Conservation (phyloP, 768 basidiomycete species). For the Sarcomyxa edulis region DNA sequence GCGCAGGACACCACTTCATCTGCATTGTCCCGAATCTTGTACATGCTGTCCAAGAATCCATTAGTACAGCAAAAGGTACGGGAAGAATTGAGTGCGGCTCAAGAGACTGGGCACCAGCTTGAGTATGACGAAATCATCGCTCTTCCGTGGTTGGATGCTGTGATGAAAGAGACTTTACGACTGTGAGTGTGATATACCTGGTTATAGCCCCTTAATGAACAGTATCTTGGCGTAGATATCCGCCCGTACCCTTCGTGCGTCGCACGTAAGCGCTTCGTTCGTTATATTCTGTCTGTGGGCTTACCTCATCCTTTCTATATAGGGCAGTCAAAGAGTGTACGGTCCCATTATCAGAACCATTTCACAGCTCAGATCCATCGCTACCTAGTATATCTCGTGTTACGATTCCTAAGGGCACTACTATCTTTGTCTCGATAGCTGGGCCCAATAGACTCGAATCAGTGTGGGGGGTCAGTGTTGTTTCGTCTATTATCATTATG, state of each 20-base stretch:
- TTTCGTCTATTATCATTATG: neutral
- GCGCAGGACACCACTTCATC: conserved; percentile 47
- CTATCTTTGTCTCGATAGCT: conserved; percentile 41
- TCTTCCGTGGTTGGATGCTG: conserved; percentile 38
- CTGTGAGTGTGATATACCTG: conserved; percentile 27
- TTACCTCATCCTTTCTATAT: neutral
- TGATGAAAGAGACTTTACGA: conserved; percentile 42
- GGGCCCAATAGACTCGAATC: conserved; percentile 42
- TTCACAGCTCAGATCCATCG: no score
- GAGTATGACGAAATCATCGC: conserved; percentile 30
- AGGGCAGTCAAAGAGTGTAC: conserved; percentile 39
- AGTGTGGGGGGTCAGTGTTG: conserved; percentile 42
- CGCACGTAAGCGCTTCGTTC: conserved; percentile 28
- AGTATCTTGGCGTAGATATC: conserved; percentile 24
- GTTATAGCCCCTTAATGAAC: no score
- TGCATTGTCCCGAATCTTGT: conserved; percentile 35
- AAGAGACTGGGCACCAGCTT: conserved; percentile 16
- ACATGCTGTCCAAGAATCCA: conserved; percentile 28
- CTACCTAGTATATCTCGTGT: conserved; percentile 30
- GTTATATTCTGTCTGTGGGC: neutral
- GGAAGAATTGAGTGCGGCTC: conserved; percentile 27
- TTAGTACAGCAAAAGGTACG: conserved; percentile 34
- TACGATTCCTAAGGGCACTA: conserved; percentile 41
- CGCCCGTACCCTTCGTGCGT: conserved; percentile 41
- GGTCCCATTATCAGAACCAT: conserved; percentile 31